Evolutionary conservation across 805 yeast species (phyloP), one percentile per base, ranked within the genome.

Genomic region (Metschnikowia shivogae): DNA sequence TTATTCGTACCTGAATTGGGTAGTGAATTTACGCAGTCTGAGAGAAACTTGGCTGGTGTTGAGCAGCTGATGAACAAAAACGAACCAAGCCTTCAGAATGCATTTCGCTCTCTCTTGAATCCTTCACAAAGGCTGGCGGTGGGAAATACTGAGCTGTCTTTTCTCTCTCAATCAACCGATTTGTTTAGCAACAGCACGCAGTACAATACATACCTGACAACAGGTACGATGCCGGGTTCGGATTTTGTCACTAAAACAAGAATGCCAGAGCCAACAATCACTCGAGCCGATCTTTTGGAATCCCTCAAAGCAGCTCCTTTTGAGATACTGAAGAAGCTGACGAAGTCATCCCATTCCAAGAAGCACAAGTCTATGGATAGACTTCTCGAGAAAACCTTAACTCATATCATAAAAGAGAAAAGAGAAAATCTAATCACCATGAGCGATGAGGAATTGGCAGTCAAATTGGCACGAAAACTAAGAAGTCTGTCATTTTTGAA

Each of bases 381-480:
- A 5, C 34, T 47, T 20, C 36, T 47, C n/a, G 48, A 47, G 29
- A 26, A 17, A 5, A 41, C 45, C 12, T 39, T 51, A 6, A 10
- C 30, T 14, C 39, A 47, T 6, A 39, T 49, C 11, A n/a, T 44
- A 10, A 43, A 45, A 13, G 40, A 33, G 12, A 42, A 38, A n/a
- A 35, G 45, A 11, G 45, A 30, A 6, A 10, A 29, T 2, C 40
- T 46, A 4, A 36, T 42, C 20, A 40, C 47, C 3, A 34, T 54
- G 19, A 27, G 36, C 20, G 58, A 54, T 34, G 45, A 46, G 19
- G 48, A 54, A 14, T 42, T 54, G 29, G 42, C 53, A 3, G 27
- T 54, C 28, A 46, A 47, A 13, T 41, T 54, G 6, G 43, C 50
- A n/a, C 35, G 56, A 17, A 44, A 26, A 30, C 35, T 54, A 24